Percentiles rank a stretch among this genome's conserved stretches.
Evolutionary conservation across 1,284 basidiomycete species (phyloP).

Genomic region (Trichosporon faecale): DNA sequence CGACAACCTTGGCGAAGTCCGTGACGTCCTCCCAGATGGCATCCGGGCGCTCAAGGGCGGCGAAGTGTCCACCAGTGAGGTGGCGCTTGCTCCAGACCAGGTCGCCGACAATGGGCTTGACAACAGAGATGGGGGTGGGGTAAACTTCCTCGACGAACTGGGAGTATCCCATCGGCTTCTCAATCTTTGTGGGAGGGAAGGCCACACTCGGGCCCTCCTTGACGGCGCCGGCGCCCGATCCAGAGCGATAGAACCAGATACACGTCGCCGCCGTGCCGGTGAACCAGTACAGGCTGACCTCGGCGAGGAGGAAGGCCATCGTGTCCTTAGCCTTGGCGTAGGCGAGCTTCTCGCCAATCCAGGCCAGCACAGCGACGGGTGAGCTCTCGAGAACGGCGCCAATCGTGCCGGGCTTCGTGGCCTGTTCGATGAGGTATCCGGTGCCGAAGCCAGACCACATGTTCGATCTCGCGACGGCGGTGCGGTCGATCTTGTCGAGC

Average conservation of each 20-base stretch:
- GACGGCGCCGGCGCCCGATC: conserved; percentile 17
- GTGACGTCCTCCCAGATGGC: conserved; percentile 44
- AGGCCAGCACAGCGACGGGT: conserved; percentile 51
- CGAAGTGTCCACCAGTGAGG: conserved; percentile 50
- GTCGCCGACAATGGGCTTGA: conserved; percentile 41
- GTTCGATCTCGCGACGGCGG: conserved; percentile 15
- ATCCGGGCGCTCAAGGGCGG: conserved; percentile 54
- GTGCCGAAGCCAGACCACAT: conserved; percentile 21
- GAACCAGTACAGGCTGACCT: conserved; percentile 52
- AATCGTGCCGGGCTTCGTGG: conserved; percentile 52
- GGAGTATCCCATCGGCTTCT: conserved; percentile 51
- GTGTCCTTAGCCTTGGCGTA: conserved; percentile 12
- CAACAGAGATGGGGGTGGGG: conserved; percentile 47
- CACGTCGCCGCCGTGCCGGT: conserved; percentile 51
- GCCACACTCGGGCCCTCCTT: conserved; percentile 16
- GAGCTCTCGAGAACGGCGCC: conserved; percentile 46
- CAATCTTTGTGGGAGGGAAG: conserved; percentile 21
- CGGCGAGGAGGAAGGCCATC: conserved; percentile 41
- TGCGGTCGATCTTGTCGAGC: conserved; percentile 19
- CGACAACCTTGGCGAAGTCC: conserved; percentile 38
- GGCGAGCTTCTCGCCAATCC: conserved; percentile 53
- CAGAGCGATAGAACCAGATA: conserved; percentile 53
- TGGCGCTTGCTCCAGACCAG: conserved; percentile 47
- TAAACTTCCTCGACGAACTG: conserved; percentile 50
- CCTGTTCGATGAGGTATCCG: conserved; percentile 31